Evolutionary conservation across 2,329 filamentous ascomycete genomes (phyloP), one percentile per base, ranked within the genome.

Genomic region (Epichloe uncinata): DNA sequence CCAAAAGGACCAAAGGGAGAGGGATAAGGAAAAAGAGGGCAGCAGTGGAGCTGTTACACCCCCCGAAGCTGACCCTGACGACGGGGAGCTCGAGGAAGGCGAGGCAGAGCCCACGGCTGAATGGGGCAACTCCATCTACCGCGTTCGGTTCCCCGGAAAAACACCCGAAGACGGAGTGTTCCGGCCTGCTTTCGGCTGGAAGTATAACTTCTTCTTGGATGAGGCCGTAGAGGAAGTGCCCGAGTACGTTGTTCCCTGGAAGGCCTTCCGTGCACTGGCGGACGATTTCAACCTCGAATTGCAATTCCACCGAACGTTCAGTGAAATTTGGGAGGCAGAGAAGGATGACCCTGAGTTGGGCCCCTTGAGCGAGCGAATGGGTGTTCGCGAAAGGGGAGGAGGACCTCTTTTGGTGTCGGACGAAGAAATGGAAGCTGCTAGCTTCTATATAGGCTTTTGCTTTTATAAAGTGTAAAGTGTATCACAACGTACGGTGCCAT

Each of bases 191-290:
- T 97, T 89, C 63, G 93, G 91, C 46, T 97, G 93, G 90, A 95
- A 93, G 67, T 98, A 98, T 70, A 95, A 82, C 62, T 98, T 95
- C 72, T 95, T 89, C 66, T 81, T 98, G 50, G 84, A 93, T 60
- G 93, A 98, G 69, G 93, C 93, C 0, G 93, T 98, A 18, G 91
- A 97, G 65, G 87, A 90, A 62, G 87, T 95, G 7, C 91, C 93
- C 2, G 93, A 98, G 70, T 98, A 95, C 63, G 91, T 98, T 1
- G 93, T 98, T 1, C 93, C 93, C 0, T 98, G 93, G 91, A 90
- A 95, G 65, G 90, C 89, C 1, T 97, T 98, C 71, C 87, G 93
- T 69, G 90, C 88, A 26, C 73, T 97, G 59, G 93, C 93, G 16
- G 90, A 96, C 63, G 90, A 97, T 63, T 98, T 91, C 73, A 96